phyloP scores from a whole-genome alignment of 2,329 filamentous ascomycete species.

The Phialocephala subalpina region DNA sequence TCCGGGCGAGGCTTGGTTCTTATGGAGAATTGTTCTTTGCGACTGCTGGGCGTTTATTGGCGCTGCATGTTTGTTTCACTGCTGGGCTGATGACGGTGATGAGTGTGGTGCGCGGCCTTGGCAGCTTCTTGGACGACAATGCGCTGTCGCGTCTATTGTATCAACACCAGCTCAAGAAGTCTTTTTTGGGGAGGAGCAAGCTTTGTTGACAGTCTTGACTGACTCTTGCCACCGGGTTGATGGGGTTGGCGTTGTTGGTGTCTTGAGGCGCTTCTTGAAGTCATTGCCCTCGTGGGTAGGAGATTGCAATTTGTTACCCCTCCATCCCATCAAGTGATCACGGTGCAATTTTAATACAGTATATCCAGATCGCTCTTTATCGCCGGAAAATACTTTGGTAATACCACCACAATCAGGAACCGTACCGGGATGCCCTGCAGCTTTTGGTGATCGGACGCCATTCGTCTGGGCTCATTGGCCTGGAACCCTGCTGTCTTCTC shows the following conservation, averaged over 20 bases:
- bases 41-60: conserved; percentile 13
- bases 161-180: neutral
- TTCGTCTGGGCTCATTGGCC: neutral
- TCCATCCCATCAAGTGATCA: neutral
- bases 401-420: neutral
- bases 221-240: neutral
- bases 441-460: neutral
- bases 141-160: neutral
- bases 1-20: conserved; percentile 14
- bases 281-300: neutral
- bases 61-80: conserved; percentile 13
- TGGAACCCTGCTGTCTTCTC: neutral
- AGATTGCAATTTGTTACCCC: conserved; percentile 3
- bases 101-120: neutral
- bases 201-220: neutral
- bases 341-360: neutral
- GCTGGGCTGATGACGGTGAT: neutral
- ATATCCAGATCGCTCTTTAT: neutral
- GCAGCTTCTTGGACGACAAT: conserved; percentile 6
- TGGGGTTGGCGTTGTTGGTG: neutral
- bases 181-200: neutral
- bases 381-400: neutral
- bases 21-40: neutral
- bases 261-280: neutral
- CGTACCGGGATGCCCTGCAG: neutral